Percentiles rank a stretch among this genome's conserved stretches.
These are phyloP conservation scores for Scutellaria barbata DNA, from an alignment of 257 asterid genomes.

Conservation along the genomic window DNA sequence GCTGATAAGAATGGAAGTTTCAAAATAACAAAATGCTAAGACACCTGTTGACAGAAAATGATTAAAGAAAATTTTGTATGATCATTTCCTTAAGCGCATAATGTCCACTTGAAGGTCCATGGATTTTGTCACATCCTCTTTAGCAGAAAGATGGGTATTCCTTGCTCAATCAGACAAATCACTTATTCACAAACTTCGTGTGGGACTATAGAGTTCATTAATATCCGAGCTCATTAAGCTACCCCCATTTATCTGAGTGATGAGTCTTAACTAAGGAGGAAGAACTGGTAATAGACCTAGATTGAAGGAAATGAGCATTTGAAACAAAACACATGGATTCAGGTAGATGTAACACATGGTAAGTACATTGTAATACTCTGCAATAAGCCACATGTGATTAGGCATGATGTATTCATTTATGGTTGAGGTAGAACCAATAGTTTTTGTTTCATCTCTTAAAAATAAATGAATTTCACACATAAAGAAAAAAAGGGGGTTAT, in stretches of 20 bases:
- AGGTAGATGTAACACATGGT: neutral
- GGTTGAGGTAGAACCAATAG: neutral
- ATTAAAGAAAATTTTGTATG: neutral
- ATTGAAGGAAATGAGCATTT: neutral
- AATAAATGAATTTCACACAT: neutral
- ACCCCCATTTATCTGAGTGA: too few relatives aligned
- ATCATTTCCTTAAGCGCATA: too few relatives aligned
- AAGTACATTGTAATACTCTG: neutral
- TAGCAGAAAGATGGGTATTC: too few relatives aligned
- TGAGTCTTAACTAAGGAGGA: too few relatives aligned
- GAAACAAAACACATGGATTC: neutral
- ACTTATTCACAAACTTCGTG: too few relatives aligned
- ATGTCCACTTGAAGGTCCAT: too few relatives aligned
- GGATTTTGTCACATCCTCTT: too few relatives aligned
- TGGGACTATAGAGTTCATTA: too few relatives aligned
- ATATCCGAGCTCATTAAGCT: too few relatives aligned
- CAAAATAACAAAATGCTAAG: neutral
- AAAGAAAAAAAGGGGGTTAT: neutral
- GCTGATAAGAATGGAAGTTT: neutral
- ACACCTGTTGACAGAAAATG: neutral
- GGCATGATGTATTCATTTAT: neutral
- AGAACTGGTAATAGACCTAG: too few relatives aligned
- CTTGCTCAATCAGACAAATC: too few relatives aligned
- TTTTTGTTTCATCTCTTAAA: neutral
- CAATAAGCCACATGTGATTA: neutral